phyloP scores from a whole-genome alignment of 192 early-diverging fungal genomes.

The Podila clonocystis region DNA sequence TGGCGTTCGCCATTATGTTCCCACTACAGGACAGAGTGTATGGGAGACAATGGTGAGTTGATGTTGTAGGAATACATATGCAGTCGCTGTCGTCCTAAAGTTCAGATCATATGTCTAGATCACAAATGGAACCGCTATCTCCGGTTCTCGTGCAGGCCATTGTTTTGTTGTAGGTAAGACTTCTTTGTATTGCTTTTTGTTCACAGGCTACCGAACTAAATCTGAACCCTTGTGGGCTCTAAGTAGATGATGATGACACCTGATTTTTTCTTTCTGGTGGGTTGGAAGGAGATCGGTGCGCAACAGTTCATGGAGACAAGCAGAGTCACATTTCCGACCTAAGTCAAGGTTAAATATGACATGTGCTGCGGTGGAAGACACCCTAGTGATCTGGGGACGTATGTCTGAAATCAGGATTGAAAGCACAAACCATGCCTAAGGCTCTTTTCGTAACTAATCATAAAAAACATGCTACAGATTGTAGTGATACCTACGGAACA shows the following conservation, averaged over 20 bases:
- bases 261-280: background rate
- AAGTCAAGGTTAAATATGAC: background rate
- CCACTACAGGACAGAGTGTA: background rate
- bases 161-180: background rate
- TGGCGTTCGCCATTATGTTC: background rate
- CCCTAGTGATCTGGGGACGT: background rate
- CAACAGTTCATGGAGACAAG: background rate
- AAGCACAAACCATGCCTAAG: background rate
- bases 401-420: background rate
- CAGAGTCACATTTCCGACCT: background rate
- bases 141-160: background rate
- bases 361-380: background rate
- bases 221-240: background rate
- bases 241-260: background rate
- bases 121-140: background rate
- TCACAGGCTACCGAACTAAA: background rate
- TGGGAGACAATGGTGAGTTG: background rate
- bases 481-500: background rate
- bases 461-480: background rate
- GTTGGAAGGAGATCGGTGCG: too few species aligned
- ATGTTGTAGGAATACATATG: background rate
- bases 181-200: background rate
- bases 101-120: too few species aligned
- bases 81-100: background rate
- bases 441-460: background rate